phyloP scores from a whole-genome alignment of 148 eudicot species.

The Diospyros lotus region DNA sequence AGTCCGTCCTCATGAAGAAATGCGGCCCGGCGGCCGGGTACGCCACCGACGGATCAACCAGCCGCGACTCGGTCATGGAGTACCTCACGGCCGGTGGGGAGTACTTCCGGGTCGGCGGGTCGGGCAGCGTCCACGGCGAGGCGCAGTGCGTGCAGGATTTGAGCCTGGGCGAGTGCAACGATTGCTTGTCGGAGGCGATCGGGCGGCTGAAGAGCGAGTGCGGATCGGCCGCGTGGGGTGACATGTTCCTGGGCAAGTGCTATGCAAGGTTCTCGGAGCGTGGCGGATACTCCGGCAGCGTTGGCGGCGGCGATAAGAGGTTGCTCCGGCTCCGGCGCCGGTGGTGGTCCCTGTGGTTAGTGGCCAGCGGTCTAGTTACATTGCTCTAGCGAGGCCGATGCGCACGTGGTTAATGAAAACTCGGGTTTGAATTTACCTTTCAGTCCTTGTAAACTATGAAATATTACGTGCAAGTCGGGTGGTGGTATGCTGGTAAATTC shows the following conservation, averaged over 20 bases:
- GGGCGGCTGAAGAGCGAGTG: conserved; percentile 41
- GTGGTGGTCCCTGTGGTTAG: too few species aligned
- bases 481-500: too few species aligned
- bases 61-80: conserved; percentile 27
- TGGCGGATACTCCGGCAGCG: conserved; percentile 9
- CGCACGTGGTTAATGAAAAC: too few species aligned
- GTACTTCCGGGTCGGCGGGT: conserved; percentile 34
- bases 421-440: too few species aligned
- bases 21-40: conserved; percentile 38
- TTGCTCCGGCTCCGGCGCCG: too few species aligned
- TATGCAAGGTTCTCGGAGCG: conserved; percentile 39
- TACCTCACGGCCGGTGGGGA: conserved; percentile 23
- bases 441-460: too few species aligned
- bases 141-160: conserved; percentile 53
- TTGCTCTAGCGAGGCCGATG: too few species aligned
- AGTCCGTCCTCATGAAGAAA: conserved; percentile 31
- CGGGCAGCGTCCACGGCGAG: conserved; percentile 37
- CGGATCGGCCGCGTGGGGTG: conserved; percentile 34
- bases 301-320: too few species aligned
- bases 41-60: conserved; percentile 23
- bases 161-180: conserved; percentile 47
- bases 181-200: conserved; percentile 47
- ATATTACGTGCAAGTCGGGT: too few species aligned
- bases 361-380: too few species aligned
- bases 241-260: conserved; percentile 52